Evolutionary conservation across 2,329 filamentous ascomycete genomes (phyloP).

Genomic region (Xylariaceae sp.): DNA sequence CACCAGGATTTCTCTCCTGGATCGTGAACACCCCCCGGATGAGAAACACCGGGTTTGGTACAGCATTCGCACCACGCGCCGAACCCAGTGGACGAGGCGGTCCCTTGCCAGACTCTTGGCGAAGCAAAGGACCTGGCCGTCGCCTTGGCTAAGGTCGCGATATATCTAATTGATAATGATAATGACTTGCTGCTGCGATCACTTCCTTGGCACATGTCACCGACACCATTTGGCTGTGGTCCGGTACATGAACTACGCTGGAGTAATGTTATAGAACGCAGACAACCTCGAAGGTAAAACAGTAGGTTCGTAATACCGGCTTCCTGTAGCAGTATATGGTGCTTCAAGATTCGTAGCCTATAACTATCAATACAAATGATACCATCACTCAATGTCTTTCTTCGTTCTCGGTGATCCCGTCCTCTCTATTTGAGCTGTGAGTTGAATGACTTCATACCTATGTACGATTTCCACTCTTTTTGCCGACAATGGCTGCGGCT

Average conservation of each 20-base stretch:
- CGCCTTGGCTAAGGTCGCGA: slow-evolving; percentile 47
- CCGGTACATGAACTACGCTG: neutral
- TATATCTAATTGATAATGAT: slow-evolving; percentile 6
- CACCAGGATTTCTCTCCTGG: slow-evolving; percentile 65
- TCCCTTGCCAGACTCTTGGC: slow-evolving; percentile 60
- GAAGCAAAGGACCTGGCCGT: slow-evolving; percentile 55
- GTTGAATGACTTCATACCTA: neutral
- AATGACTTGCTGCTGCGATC: neutral
- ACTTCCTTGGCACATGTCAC: neutral
- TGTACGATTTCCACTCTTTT: no score
- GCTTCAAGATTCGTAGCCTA: neutral
- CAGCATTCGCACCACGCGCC: slow-evolving; percentile 45
- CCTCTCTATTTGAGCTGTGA: neutral
- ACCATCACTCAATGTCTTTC: neutral
- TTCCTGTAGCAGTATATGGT: neutral
- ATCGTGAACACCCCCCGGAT: slow-evolving; percentile 53
- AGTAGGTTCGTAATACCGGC: neutral
- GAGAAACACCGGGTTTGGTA: slow-evolving; percentile 55
- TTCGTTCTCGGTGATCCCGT: neutral
- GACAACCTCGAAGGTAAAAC: neutral
- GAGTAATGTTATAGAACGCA: neutral
- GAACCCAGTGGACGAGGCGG: slow-evolving; percentile 37
- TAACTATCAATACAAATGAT: neutral
- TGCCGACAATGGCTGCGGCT: no score
- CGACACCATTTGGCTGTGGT: neutral